These are phyloP conservation scores for Blastosporella zonata DNA, from an alignment of 1,284 basidiomycete genomes.

Conservation along the genomic window DNA sequence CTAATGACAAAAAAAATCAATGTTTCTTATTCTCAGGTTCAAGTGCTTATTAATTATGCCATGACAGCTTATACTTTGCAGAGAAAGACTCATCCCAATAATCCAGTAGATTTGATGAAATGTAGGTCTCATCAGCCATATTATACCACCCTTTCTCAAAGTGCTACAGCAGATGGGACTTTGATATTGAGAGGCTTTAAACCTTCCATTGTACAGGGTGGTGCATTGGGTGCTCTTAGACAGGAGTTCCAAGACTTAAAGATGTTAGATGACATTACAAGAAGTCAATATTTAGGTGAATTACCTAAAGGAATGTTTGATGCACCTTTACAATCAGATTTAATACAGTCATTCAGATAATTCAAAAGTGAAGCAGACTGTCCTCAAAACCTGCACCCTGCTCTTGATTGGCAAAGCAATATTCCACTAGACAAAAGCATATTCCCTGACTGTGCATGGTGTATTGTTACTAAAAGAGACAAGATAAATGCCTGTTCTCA, in stretches of 20 bases:
- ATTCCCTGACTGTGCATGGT: background rate
- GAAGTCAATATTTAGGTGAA: conserved; percentile 16
- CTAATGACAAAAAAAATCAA: background rate
- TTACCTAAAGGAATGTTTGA: conserved; percentile 10
- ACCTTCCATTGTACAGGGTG: conserved; percentile 18
- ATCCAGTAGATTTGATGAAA: background rate
- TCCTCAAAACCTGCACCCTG: background rate
- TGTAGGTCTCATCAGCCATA: background rate
- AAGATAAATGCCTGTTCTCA: background rate
- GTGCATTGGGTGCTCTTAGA: conserved; percentile 19
- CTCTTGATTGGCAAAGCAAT: background rate
- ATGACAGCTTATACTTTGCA: background rate
- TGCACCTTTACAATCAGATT: background rate
- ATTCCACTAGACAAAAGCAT: background rate
- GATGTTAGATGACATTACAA: conserved; percentile 26
- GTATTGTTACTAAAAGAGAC: background rate
- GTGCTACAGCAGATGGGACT: background rate
- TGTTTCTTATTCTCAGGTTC: conserved; percentile 21
- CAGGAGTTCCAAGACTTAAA: conserved; percentile 30
- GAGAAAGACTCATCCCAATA: background rate
- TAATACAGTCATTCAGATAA: background rate
- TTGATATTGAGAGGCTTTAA: conserved; percentile 25
- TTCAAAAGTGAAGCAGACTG: background rate
- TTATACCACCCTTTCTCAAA: background rate
- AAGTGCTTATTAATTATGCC: conserved; percentile 19